phyloP scores from a whole-genome alignment of 768 basidiomycete species.

The Rhodotorula paludigena region DNA sequence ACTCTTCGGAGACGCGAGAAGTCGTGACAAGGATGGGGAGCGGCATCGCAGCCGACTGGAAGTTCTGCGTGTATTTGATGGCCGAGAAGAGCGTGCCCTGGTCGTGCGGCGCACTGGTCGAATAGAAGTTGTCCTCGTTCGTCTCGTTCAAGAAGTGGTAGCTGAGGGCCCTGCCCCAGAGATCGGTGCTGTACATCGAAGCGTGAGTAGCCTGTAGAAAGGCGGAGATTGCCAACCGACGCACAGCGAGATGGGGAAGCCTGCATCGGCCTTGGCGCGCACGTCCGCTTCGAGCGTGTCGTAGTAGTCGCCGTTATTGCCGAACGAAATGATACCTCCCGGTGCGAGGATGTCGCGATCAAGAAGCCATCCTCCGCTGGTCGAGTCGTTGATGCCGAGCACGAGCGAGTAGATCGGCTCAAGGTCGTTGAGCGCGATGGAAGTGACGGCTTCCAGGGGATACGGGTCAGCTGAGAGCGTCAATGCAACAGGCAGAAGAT shows the following conservation, averaged over 20 bases:
- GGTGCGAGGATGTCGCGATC: constrained; percentile 59
- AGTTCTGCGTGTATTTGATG: constrained; percentile 52
- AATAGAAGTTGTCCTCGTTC: background rate
- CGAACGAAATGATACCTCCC: constrained; percentile 53
- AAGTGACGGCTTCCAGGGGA: constrained; percentile 43
- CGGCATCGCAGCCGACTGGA: constrained; percentile 55
- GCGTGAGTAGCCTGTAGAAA: background rate
- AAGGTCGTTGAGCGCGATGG: constrained; percentile 62
- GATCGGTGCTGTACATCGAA: constrained; percentile 6
- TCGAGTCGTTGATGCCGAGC: constrained; percentile 19
- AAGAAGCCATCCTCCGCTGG: constrained; percentile 57
- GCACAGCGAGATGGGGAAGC: constrained; percentile 38
- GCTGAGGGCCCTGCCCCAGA: constrained; percentile 58
- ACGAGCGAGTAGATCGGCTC: constrained; percentile 51
- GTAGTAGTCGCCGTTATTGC: constrained; percentile 55
- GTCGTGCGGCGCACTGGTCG: constrained; percentile 54
- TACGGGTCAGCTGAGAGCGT: too few species aligned
- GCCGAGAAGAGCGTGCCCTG: constrained; percentile 57
- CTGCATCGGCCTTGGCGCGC: constrained; percentile 31
- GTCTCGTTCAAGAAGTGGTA: constrained; percentile 55
- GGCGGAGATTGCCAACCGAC: background rate
- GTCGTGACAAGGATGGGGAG: constrained; percentile 62
- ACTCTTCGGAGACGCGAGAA: constrained; percentile 43
- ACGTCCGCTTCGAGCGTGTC: constrained; percentile 31
- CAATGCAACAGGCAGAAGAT: background rate